Conservation (phyloP, 257 asterid species). For the Haberlea rhodopensis region DNA sequence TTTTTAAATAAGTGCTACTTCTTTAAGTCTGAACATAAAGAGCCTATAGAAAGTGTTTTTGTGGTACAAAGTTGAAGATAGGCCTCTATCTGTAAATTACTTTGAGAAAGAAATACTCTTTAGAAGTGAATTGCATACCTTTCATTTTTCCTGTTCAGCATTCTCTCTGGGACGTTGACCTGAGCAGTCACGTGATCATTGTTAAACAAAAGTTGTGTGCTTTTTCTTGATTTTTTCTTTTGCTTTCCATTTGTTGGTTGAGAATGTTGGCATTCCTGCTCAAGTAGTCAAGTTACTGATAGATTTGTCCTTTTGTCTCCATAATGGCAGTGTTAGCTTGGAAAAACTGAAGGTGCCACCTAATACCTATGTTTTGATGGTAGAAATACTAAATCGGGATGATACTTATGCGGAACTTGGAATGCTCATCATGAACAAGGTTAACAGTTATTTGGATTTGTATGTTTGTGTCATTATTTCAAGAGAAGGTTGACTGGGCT, state of each 20-base stretch:
- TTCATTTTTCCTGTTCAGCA: neutral
- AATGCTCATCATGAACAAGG: slow-evolving; percentile 75
- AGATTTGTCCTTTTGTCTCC: slow-evolving; percentile 22
- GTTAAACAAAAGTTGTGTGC: neutral
- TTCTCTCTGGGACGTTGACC: slow-evolving; percentile 15
- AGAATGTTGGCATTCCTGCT: slow-evolving; percentile 8
- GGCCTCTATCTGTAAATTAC: neutral
- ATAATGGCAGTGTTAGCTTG: slow-evolving; percentile 60
- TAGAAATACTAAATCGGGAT: slow-evolving; percentile 80
- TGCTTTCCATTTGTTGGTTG: slow-evolving; percentile 21
- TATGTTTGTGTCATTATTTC: slow-evolving; percentile 7
- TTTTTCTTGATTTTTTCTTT: slow-evolving; percentile 8
- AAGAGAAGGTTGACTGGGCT: slow-evolving; percentile 5
- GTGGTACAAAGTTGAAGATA: no score
- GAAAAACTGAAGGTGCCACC: slow-evolving; percentile 74
- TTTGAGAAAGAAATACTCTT: slow-evolving; percentile 9
- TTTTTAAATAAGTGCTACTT: slow-evolving; percentile 7
- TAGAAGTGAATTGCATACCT: neutral
- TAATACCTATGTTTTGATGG: slow-evolving; percentile 62
- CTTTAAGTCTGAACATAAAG: neutral
- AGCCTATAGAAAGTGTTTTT: no score
- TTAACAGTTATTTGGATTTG: slow-evolving; percentile 24
- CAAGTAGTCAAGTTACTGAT: slow-evolving; percentile 16
- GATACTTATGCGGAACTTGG: slow-evolving; percentile 78
- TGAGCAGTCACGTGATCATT: slow-evolving; percentile 11